Conservation (phyloP, 352 stramenopile genomes). For the Phytophthora pini region DNA sequence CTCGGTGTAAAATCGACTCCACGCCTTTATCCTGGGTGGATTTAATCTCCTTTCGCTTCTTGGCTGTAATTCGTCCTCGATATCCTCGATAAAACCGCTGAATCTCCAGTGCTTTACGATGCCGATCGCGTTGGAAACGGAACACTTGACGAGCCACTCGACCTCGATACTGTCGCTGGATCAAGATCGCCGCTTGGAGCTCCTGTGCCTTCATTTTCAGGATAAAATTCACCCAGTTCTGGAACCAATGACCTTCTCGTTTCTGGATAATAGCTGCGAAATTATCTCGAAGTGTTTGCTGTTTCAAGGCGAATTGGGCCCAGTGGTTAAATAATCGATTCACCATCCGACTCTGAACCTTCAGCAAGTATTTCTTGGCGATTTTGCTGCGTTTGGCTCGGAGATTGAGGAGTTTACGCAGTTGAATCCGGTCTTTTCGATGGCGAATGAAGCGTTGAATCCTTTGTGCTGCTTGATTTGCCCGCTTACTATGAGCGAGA, state of each 20-base stretch:
- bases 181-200: conserved; percentile 39
- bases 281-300: conserved; percentile 53
- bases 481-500: conserved; percentile 34
- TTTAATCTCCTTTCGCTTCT: conserved; percentile 33
- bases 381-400: conserved; percentile 57
- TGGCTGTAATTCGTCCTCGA: conserved; percentile 28
- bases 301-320: conserved; percentile 39
- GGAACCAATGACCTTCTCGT: conserved; percentile 54
- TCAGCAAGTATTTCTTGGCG: conserved; percentile 62
- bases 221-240: conserved; percentile 52
- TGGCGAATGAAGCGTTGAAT: conserved; percentile 49
- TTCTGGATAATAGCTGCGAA: conserved; percentile 53
- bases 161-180: conserved; percentile 74
- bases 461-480: conserved; percentile 29
- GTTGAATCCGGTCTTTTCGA: conserved; percentile 19
- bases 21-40: conserved; percentile 38
- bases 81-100: conserved; percentile 67
- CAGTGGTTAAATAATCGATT: conserved; percentile 69
- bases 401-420: conserved; percentile 50
- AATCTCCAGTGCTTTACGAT: conserved; percentile 41
- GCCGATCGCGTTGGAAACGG: conserved; percentile 36
- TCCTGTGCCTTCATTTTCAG: conserved; percentile 32
- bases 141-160: conserved; percentile 60
- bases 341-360: conserved; percentile 54
- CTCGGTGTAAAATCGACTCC: conserved; percentile 39